Conservation (phyloP, 371 early-diverging fungal genomes). For the Circinella minor region DNA sequence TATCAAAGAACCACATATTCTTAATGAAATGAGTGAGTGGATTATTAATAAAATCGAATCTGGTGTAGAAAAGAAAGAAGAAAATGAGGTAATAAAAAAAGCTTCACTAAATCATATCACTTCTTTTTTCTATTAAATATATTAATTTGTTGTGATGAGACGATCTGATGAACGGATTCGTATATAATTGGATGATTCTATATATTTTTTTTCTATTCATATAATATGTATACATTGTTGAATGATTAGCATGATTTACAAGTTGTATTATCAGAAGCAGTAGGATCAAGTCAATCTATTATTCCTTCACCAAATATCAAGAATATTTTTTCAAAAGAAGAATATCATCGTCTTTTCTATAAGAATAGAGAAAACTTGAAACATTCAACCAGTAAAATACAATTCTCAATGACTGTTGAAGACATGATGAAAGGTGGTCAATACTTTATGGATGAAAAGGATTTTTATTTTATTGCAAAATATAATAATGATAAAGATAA, state of each 20-base stretch:
- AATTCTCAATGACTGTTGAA: slow-evolving; percentile 90
- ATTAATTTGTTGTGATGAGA: no score
- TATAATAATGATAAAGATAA: slow-evolving; percentile 46
- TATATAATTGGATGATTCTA: no score
- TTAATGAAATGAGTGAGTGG: no score
- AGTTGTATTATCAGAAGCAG: slow-evolving; percentile 84
- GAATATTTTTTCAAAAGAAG: slow-evolving; percentile 49
- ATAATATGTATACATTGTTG: no score
- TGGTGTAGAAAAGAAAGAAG: no score
- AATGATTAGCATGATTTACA: slow-evolving; percentile 88
- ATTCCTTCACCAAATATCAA: slow-evolving; percentile 97
- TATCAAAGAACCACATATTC: no score
- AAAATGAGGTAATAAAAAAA: no score
- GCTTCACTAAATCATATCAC: no score
- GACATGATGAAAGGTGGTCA: slow-evolving; percentile 71
- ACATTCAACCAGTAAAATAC: slow-evolving; percentile 80
- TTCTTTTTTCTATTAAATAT: no score
- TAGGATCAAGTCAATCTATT: slow-evolving; percentile 57
- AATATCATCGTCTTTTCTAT: slow-evolving; percentile 72
- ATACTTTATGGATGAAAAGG: slow-evolving; percentile 90
- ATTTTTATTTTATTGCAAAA: slow-evolving; percentile 72
- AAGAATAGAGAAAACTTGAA: slow-evolving; percentile 48
- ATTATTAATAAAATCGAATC: no score
- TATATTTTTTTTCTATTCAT: no score
- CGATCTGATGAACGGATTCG: no score